Percentiles rank a stretch among this genome's conserved stretches.
Evolutionary conservation across 441 rosid genomes (phyloP).

Genomic region (Gossypium armourianum): DNA sequence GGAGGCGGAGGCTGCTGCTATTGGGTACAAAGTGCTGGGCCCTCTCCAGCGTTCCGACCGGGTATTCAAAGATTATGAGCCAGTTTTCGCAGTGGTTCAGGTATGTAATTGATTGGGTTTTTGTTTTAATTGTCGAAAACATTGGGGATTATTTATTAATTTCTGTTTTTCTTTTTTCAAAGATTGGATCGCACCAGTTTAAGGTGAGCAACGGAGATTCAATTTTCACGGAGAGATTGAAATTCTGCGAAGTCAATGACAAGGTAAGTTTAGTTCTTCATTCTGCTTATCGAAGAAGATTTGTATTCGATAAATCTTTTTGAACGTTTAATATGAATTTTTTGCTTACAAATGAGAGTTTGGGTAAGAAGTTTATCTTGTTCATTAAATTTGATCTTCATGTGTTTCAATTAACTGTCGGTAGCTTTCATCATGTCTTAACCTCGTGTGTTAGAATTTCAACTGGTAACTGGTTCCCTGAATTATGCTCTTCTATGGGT

Average conservation of each 20-base stretch:
- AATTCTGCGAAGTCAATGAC: constrained; percentile 80
- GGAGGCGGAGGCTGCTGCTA: constrained; percentile 58
- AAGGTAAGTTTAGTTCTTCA: constrained; percentile 34
- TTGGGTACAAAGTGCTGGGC: constrained; percentile 66
- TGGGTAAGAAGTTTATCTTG: background rate
- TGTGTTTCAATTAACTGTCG: background rate
- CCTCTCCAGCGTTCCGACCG: constrained; percentile 46
- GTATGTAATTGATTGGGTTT: constrained; percentile 25
- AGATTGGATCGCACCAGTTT: constrained; percentile 89
- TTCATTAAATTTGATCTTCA: background rate
- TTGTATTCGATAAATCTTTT: too few relatives aligned
- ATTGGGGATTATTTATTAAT: background rate
- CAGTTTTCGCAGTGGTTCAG: constrained; percentile 83
- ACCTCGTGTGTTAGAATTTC: background rate
- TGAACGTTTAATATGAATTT: background rate
- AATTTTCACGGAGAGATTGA: constrained; percentile 65
- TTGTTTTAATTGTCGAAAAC: background rate
- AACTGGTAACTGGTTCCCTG: background rate
- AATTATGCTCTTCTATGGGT: background rate
- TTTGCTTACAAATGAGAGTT: background rate
- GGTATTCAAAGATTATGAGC: constrained; percentile 54
- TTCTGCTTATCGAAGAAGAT: background rate
- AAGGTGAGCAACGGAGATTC: constrained; percentile 82
- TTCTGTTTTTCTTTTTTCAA: background rate
- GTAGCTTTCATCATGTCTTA: background rate